phyloP scores from a whole-genome alignment of 331 rosid genomes.

The Malus hybrid region DNA sequence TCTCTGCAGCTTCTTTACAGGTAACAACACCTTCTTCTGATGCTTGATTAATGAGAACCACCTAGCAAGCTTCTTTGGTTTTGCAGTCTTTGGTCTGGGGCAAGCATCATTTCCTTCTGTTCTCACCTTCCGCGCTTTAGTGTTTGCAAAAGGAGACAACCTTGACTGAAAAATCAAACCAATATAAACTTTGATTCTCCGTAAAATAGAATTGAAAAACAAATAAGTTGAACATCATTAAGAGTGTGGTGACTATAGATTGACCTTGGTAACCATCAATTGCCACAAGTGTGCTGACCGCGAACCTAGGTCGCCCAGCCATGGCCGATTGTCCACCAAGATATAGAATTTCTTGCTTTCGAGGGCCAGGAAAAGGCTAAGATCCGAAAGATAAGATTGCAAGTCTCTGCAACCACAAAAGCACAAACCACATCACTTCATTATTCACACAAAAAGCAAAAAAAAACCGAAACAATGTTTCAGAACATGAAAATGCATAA shows the following conservation, averaged over 20 bases:
- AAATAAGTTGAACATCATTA: neutral
- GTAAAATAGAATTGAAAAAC: neutral
- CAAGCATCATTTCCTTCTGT: slow-evolving; percentile 39
- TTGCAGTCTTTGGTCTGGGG: slow-evolving; percentile 27
- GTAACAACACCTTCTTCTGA: slow-evolving; percentile 65
- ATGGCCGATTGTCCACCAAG: slow-evolving; percentile 96
- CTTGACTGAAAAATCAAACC: slow-evolving; percentile 61
- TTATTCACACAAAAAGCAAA: neutral
- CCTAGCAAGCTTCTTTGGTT: slow-evolving; percentile 36
- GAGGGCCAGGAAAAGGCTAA: slow-evolving; percentile 67
- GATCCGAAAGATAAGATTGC: slow-evolving; percentile 93
- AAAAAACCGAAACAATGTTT: neutral
- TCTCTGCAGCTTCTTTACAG: slow-evolving; percentile 60
- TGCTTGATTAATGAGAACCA: slow-evolving; percentile 71
- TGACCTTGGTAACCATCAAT: slow-evolving; percentile 93
- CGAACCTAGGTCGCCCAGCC: slow-evolving; percentile 68
- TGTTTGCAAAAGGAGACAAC: slow-evolving; percentile 84
- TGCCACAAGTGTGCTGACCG: slow-evolving; percentile 88
- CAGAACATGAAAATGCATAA: neutral
- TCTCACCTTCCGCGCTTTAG: slow-evolving; percentile 48
- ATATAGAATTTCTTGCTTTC: slow-evolving; percentile 67
- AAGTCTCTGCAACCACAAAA: slow-evolving; percentile 61
- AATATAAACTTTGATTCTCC: neutral
- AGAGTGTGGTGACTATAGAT: neutral
- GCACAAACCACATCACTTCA: slow-evolving; percentile 10